Conservation (phyloP, 2,329 filamentous ascomycete genomes). For the Pestalotiopsis sp. region DNA sequence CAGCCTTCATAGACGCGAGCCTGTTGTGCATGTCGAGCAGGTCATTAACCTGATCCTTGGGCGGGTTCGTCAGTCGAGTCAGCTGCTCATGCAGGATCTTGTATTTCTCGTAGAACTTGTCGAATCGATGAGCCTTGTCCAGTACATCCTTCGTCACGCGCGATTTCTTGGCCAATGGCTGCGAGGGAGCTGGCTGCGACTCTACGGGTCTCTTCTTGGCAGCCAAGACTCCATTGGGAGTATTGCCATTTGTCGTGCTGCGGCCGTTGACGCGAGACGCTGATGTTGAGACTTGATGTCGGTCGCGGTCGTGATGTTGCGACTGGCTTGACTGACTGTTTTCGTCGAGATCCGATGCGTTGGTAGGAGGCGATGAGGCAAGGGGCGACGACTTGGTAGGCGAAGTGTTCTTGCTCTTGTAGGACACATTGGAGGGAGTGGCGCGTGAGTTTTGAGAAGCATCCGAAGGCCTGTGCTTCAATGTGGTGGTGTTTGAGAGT, state of each 20-base stretch:
- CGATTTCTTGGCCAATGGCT: constrained; percentile 40
- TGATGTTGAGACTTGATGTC: neutral
- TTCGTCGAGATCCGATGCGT: constrained; percentile 63
- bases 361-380: constrained; percentile 67
- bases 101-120: constrained; percentile 59
- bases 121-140: constrained; percentile 57
- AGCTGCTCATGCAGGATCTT: constrained; percentile 60
- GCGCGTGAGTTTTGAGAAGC: constrained; percentile 50
- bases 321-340: constrained; percentile 35
- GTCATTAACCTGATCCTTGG: constrained; percentile 51
- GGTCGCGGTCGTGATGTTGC: constrained; percentile 11
- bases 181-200: constrained; percentile 28
- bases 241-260: constrained; percentile 19
- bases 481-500: constrained; percentile 31
- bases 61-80: constrained; percentile 50
- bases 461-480: constrained; percentile 52
- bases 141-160: constrained; percentile 52
- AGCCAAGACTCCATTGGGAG: constrained; percentile 20
- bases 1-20: constrained; percentile 58
- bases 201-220: constrained; percentile 47
- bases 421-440: constrained; percentile 42
- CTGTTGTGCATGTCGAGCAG: constrained; percentile 57
- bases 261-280: constrained; percentile 18
- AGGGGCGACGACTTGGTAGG: constrained; percentile 66
- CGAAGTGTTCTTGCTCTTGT: constrained; percentile 57